Evolutionary conservation across 331 rosid species (phyloP).

Genomic region (Pyrus hybrid): DNA sequence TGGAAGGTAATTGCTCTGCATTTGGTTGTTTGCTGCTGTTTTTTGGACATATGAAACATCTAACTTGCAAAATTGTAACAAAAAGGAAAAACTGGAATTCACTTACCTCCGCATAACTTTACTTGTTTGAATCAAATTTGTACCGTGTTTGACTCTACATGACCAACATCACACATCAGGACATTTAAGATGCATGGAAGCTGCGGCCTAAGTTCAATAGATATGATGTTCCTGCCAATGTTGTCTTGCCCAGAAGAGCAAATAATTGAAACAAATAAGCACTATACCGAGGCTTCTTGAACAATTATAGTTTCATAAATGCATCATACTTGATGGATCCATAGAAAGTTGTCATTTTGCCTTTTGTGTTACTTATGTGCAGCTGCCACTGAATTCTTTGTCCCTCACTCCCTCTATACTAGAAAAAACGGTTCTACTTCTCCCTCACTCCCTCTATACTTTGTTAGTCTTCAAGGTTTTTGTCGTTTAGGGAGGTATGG

Average conservation of each 20-base stretch:
- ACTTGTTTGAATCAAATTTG: not conserved
- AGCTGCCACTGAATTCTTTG: not conserved
- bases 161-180: not conserved
- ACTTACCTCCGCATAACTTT: not conserved
- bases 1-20: constrained; percentile 66
- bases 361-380: not conserved
- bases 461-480: not conserved
- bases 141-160: not conserved
- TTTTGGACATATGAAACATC: constrained; percentile 3
- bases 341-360: not conserved
- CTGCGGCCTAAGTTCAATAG: not conserved
- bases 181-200: not conserved
- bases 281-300: not conserved
- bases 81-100: not conserved
- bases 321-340: not conserved
- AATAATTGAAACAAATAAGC: not conserved
- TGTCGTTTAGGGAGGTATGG: not conserved
- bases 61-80: not conserved
- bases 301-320: not conserved
- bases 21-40: constrained; percentile 10
- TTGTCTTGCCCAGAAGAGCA: not conserved
- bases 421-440: not conserved
- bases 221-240: not conserved
- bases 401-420: not conserved
- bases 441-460: not conserved